Evolutionary conservation across 2,329 filamentous ascomycete species (phyloP), one percentile per base, ranked within the genome.

Genomic region (Chaetomiaceae sp.): DNA sequence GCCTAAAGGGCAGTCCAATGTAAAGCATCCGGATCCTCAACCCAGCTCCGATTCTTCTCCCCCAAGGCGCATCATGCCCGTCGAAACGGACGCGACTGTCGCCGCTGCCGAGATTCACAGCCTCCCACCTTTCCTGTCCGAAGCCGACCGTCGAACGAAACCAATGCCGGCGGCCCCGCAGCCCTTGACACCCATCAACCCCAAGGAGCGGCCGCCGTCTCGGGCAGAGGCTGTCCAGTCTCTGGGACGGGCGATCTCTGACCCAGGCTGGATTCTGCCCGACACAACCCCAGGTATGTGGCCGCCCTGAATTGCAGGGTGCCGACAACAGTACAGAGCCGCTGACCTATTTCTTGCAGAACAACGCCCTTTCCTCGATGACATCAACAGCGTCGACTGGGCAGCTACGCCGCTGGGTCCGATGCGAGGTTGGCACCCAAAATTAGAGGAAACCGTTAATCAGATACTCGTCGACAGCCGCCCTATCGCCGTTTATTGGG

Each of bases 401-500:
- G 60, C 60, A 1, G 54, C 54, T 6, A 74, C 71, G 0, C 66
- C 69, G 9, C 61, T 75, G 2, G 73, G 73, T 0, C 65, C 67
- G 1, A 66, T 73, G 54, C 45, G 59, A 1, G 53, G 47, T 37
- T 76, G 73, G 73, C 62, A 67, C 11, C 32, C 59, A 2, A 63
- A 65, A 14, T 66, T 76, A 17, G 68, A 70, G 27, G 68, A 72
- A 37, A 62, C 61, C 2, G 61, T 67, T 47, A 64, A 66, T 48
- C 62, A 70, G 42, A 62, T 68, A 29, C 58, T 71, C 24, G 62
- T 64, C 20, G 68, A 72, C 55, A 66, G 64, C 20, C 60, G 64
- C 9, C 74, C 75, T 3, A 73, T 74, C 17, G 75, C 76, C 9
- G 73, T 81, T 62, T 82, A 81, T 56, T 83, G 79, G 79, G 79